Conservation (phyloP, 163 green algal species). For the Coccomyxa subellipsoidea region DNA sequence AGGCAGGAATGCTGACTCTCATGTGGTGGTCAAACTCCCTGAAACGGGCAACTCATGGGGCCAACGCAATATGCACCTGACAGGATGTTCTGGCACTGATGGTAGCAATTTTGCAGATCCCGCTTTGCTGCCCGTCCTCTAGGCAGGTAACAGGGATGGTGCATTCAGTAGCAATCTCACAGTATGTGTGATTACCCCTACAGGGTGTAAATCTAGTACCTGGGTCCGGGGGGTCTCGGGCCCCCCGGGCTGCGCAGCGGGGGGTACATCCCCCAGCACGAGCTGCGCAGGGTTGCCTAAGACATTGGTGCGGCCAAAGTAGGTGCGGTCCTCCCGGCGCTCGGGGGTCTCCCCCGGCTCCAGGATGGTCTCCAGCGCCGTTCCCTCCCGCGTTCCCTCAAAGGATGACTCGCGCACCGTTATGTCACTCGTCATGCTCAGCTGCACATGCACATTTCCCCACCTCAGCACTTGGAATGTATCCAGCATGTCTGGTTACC, state of each 20-base stretch:
- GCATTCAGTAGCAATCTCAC: no score
- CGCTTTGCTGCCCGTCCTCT: no score
- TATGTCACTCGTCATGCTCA: constrained; percentile 1
- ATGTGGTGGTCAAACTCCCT: background rate
- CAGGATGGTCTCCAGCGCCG: background rate
- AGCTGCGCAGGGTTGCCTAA: background rate
- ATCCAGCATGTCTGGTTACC: no score
- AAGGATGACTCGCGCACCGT: background rate
- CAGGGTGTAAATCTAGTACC: no score
- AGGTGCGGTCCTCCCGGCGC: background rate
- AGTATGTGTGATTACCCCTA: no score
- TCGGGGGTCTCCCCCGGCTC: background rate
- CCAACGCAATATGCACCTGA: no score
- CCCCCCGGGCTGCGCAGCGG: background rate
- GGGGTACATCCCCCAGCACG: background rate
- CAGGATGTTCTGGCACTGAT: no score
- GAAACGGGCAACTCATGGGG: no score
- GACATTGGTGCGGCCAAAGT: background rate
- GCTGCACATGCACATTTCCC: background rate
- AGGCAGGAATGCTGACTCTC: no score
- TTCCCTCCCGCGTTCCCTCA: background rate
- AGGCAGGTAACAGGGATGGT: no score
- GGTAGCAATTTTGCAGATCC: no score
- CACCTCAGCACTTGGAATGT: no score
- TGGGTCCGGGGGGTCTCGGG: background rate